Percentiles rank a stretch among this genome's conserved stretches.
phyloP scores from a whole-genome alignment of 306 rosid genomes.

The Prunus mira region DNA sequence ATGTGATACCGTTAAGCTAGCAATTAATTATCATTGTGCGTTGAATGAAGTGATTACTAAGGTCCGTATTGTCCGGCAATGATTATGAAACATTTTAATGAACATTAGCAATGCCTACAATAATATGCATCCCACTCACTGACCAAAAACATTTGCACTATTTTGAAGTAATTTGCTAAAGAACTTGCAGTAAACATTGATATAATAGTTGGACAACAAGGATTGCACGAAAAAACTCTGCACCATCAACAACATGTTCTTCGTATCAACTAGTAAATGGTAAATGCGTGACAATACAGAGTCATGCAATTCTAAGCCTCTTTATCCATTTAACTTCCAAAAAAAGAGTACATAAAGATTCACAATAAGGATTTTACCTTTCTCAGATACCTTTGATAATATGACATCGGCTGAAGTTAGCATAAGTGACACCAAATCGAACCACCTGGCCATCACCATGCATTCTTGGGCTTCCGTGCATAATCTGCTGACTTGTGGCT shows the following conservation, averaged over 20 bases:
- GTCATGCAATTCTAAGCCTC: neutral
- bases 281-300: neutral
- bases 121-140: neutral
- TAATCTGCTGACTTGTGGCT: constrained; percentile 73
- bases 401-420: constrained; percentile 85
- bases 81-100: neutral
- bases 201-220: neutral
- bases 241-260: neutral
- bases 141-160: neutral
- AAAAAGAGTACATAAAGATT: neutral
- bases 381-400: constrained; percentile 85
- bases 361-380: constrained; percentile 46
- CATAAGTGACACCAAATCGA: constrained; percentile 80
- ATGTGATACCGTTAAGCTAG: neutral
- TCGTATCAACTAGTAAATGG: neutral
- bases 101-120: neutral
- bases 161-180: neutral
- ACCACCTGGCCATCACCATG: constrained; percentile 65
- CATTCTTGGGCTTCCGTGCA: constrained; percentile 74
- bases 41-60: neutral
- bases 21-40: neutral
- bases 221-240: neutral
- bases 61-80: neutral
- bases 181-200: neutral
- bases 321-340: neutral